Percentiles rank a stretch among this genome's conserved stretches.
Evolutionary conservation across 2,329 filamentous ascomycete genomes (phyloP).

Genomic region (Dothiorella sarmentorum): DNA sequence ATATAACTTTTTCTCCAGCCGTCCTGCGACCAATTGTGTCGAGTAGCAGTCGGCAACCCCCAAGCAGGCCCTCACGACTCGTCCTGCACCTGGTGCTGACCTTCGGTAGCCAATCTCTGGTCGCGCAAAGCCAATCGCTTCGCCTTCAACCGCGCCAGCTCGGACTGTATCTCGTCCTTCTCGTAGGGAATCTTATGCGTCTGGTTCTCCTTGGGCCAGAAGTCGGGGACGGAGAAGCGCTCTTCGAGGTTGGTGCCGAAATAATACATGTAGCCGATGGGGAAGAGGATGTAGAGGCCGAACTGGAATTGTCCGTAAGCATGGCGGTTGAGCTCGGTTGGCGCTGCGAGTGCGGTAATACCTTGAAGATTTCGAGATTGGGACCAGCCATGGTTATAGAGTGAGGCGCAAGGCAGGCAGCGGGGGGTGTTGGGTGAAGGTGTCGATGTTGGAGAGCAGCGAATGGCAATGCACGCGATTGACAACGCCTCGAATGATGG

Average conservation of each 20-base stretch:
- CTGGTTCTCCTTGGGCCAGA: constrained; percentile 84
- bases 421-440: neutral
- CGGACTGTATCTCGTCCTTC: constrained; percentile 75
- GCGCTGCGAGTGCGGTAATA: constrained; percentile 38
- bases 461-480: constrained; percentile 20
- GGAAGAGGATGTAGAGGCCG: constrained; percentile 98
- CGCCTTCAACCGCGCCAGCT: constrained; percentile 68
- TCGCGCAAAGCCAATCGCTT: constrained; percentile 47
- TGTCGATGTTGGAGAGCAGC: neutral
- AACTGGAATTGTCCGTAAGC: constrained; percentile 53
- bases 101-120: constrained; percentile 44
- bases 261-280: constrained; percentile 99
- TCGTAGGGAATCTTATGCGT: constrained; percentile 75
- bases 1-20: constrained; percentile 4
- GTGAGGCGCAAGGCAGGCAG: constrained; percentile 24
- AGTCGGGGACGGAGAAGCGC: constrained; percentile 75
- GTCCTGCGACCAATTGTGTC: neutral
- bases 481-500: constrained; percentile 22
- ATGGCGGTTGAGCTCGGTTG: constrained; percentile 4
- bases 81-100: constrained; percentile 4
- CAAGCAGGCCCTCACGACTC: neutral
- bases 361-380: constrained; percentile 95
- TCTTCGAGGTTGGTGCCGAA: constrained; percentile 97
- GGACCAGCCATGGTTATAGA: constrained; percentile 66
- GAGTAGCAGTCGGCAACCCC: too few relatives aligned